A percentile compares a stretch with the other conserved stretches of the same genome.
These are phyloP conservation scores for Fusarium buharicum DNA, from an alignment of 2,329 filamentous ascomycete genomes.

Conservation along the genomic window DNA sequence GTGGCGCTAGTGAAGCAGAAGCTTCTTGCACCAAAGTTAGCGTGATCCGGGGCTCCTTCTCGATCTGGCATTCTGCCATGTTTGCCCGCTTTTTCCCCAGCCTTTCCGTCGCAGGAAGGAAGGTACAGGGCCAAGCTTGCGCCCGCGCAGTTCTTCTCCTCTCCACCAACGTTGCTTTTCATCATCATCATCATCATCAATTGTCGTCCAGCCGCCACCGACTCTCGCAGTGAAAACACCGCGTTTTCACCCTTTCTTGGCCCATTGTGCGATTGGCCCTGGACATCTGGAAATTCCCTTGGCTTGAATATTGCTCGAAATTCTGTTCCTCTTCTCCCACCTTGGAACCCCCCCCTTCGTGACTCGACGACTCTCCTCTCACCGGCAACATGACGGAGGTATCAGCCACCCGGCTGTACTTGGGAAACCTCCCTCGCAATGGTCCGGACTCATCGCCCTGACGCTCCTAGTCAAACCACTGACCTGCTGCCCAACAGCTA, in stretches of 20 bases:
- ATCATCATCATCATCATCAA: slow-evolving; percentile 31
- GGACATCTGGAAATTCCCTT: slow-evolving; percentile 38
- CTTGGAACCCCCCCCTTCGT: slow-evolving; percentile 30
- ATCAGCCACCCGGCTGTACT: slow-evolving; percentile 92
- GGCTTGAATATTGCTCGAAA: slow-evolving; percentile 23
- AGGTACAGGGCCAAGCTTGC: slow-evolving; percentile 19
- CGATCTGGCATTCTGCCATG: slow-evolving; percentile 45
- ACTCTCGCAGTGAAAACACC: slow-evolving; percentile 18
- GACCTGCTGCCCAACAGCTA: slow-evolving; percentile 72
- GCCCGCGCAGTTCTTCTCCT: slow-evolving; percentile 39
- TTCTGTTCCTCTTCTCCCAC: slow-evolving; percentile 18
- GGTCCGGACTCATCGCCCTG: slow-evolving; percentile 66
- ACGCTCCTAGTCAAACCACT: slow-evolving; percentile 52
- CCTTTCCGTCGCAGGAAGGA: slow-evolving; percentile 43
- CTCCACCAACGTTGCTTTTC: slow-evolving; percentile 40
- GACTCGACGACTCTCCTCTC: slow-evolving; percentile 23
- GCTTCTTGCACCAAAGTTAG: slow-evolving; percentile 24
- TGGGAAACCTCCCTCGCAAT: slow-evolving; percentile 96
- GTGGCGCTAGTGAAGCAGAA: slow-evolving; percentile 31
- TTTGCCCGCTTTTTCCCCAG: slow-evolving; percentile 43
- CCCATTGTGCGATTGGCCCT: slow-evolving; percentile 41
- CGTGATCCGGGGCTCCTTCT: slow-evolving; percentile 36
- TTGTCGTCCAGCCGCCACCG: slow-evolving; percentile 17
- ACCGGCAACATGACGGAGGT: slow-evolving; percentile 80
- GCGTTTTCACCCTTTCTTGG: slow-evolving; percentile 35